A percentile compares a stretch with the other conserved stretches of the same genome.
These are phyloP conservation scores for Lasiosphaeria miniovina DNA, from an alignment of 495 filamentous ascomycete genomes.

Conservation along the genomic window DNA sequence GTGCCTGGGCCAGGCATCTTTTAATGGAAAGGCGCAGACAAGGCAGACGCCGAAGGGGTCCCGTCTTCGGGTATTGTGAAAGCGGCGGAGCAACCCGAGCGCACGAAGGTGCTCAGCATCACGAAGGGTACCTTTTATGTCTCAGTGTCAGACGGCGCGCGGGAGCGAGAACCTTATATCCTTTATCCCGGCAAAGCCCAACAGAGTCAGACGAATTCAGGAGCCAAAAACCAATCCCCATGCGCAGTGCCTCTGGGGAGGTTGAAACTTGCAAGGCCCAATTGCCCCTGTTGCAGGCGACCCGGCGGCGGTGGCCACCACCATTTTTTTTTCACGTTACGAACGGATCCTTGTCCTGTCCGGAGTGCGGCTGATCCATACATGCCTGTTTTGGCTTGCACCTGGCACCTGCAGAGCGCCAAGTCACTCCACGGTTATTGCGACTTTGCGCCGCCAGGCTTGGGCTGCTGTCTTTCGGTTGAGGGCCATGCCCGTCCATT, in stretches of 20 bases:
- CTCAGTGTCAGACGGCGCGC: neutral
- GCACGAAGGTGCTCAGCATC: neutral
- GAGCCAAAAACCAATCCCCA: slow-evolving; percentile 1
- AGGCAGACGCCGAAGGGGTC: too few species aligned
- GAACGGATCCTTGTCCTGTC: neutral
- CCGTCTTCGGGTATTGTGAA: too few species aligned
- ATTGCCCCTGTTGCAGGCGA: too few species aligned
- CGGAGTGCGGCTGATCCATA: neutral
- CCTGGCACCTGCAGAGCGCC: neutral
- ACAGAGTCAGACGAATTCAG: too few species aligned
- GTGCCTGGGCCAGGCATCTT: too few species aligned
- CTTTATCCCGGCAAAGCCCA: neutral
- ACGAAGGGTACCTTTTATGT: neutral
- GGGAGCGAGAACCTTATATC: neutral
- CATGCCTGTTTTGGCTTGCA: slow-evolving; percentile 1
- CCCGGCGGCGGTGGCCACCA: too few species aligned
- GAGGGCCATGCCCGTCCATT: neutral
- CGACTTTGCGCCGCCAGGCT: neutral
- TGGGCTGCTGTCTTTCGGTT: neutral
- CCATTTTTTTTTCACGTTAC: too few species aligned
- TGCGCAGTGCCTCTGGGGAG: neutral
- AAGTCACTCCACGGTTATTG: neutral
- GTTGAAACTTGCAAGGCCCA: too few species aligned
- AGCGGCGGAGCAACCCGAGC: too few species aligned
- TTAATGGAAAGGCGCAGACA: too few species aligned